Conservation (phyloP, 257 asterid genomes). For the Verbena officinalis region DNA sequence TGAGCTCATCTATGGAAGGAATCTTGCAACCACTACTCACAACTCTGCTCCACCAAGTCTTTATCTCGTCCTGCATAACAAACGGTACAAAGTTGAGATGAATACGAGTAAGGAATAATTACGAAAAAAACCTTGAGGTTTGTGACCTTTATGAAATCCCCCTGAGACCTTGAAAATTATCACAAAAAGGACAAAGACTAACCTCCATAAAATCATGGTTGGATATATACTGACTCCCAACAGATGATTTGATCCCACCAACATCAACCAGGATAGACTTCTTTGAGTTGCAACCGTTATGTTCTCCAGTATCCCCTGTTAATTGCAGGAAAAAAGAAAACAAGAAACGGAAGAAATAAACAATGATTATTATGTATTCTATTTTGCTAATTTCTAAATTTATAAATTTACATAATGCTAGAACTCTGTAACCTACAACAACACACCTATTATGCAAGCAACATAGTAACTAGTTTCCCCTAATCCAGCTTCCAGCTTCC, state of each 20-base stretch:
- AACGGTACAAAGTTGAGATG: not conserved
- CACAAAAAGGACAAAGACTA: not conserved
- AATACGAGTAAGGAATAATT: too few species aligned
- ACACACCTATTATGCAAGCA: constrained; percentile 65
- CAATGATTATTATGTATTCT: not conserved
- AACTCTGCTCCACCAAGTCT: constrained; percentile 64
- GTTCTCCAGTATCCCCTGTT: constrained; percentile 41
- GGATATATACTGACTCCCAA: constrained; percentile 61
- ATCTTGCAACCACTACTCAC: constrained; percentile 44
- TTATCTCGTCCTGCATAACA: constrained; percentile 63
- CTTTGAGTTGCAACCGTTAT: constrained; percentile 28
- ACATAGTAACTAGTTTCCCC: constrained; percentile 62
- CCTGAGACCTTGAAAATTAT: not conserved
- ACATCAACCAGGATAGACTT: constrained; percentile 50
- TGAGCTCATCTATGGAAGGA: constrained; percentile 59
- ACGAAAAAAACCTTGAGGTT: too few species aligned
- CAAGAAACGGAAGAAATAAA: not conserved
- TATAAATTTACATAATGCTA: not conserved
- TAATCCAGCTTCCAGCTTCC: constrained; percentile 54
- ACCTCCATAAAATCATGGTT: constrained; percentile 79
- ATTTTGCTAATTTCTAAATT: not conserved
- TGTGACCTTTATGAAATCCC: too few species aligned
- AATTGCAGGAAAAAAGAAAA: not conserved
- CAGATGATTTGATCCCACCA: constrained; percentile 59
- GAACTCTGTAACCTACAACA: not conserved